Evolutionary conservation across 225 moss, liverwort and hornwort genomes (phyloP), one percentile per base, ranked within the genome.

Genomic region (Polytrichum commune): DNA sequence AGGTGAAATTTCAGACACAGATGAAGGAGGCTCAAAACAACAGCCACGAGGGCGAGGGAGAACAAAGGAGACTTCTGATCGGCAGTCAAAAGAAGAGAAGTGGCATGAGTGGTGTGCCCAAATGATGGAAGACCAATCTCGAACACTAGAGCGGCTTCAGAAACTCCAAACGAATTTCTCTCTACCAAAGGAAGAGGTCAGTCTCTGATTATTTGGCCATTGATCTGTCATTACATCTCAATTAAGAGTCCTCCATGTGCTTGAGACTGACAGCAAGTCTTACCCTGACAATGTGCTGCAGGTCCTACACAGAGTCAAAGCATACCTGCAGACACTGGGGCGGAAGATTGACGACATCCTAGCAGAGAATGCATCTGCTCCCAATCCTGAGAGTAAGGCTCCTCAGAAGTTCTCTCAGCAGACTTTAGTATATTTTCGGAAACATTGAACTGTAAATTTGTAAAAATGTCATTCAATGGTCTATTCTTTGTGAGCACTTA

Each of bases 101-200:
- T 98, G 98, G 98, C 95, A 95, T 77, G 93, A 93, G 22, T 98
- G 98, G 98, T 98, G 98, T 81, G 88, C 93, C 53, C 85, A 93
- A 72, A 95, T 89, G 82, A 98, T 98, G 95, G 88, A 88, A 25
- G 95, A 98, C 77, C 98, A 98, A 72, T 78, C 72, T 55, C 79
- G 80, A 20, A 98, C 98, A 29, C 82, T 98, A 9, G 91, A 87
- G 72, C 88, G 91, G 53, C 89, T 98, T 16, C 91, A 93, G 58
- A 95, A 85, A 62, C 76, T 98, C 30, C 98, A 95, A 74, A 98
- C 93, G 33, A 87, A 89, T 72, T 86, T 80, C 72, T 79, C 84
- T 64, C 83, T 98, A 53, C 88, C 98, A 22, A 95, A 91, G 79
- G 93, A 93, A 74, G 90, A 98, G 95, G 98, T 98, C 62, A 22